Percentiles rank a stretch among this genome's conserved stretches.
These are phyloP conservation scores for Lagenaria siceraria DNA, from an alignment of 306 rosid genomes.

Conservation along the genomic window DNA sequence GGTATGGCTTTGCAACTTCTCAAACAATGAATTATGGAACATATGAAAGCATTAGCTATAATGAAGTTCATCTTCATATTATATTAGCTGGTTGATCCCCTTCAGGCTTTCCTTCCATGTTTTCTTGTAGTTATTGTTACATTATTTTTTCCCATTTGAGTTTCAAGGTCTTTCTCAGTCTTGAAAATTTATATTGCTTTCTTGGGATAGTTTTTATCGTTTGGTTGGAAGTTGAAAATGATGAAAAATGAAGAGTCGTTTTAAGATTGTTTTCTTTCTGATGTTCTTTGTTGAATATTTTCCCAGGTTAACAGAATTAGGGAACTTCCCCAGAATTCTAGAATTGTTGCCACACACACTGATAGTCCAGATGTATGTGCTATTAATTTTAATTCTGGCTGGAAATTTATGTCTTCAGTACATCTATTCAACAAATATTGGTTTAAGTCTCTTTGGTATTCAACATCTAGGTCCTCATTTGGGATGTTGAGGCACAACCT, in stretches of 20 bases:
- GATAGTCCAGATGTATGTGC: constrained; percentile 89
- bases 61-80: neutral
- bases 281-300: constrained; percentile 7
- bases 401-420: neutral
- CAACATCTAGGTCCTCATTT: constrained; percentile 64
- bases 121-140: neutral
- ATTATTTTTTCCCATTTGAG: neutral
- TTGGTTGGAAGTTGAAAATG: neutral
- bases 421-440: neutral
- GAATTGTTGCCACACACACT: constrained; percentile 94
- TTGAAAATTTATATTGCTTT: neutral
- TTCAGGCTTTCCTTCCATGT: neutral
- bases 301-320: constrained; percentile 94
- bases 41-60: neutral
- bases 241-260: neutral
- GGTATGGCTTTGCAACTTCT: constrained; percentile 30
- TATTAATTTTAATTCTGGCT: neutral
- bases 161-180: neutral
- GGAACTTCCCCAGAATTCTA: constrained; percentile 86
- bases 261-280: neutral
- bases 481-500: constrained; percentile 98
- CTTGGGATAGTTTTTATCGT: neutral
- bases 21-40: neutral
- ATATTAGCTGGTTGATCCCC: neutral
- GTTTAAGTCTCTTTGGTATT: neutral